Evolutionary conservation across 192 early-diverging fungal species (phyloP).

Genomic region (Powellomyces hirtus): DNA sequence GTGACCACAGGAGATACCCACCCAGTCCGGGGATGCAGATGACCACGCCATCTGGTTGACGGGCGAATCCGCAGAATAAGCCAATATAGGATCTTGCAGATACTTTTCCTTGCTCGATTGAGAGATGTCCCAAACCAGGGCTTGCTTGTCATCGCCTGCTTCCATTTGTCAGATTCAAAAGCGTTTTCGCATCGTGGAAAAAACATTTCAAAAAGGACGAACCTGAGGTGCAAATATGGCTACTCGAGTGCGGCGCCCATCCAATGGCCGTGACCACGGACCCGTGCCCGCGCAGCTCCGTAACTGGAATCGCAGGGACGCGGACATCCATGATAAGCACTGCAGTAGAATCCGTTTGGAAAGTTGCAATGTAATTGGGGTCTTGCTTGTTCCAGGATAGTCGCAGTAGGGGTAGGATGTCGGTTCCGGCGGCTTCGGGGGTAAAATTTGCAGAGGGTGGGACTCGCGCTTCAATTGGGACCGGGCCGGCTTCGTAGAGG

Average conservation of each 20-base stretch:
- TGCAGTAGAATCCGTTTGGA: conserved; percentile 77
- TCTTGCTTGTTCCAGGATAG: conserved; percentile 89
- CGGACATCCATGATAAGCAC: conserved; percentile 91
- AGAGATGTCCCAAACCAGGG: conserved; percentile 88
- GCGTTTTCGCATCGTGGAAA: too few relatives aligned
- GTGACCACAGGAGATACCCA: conserved; percentile 81
- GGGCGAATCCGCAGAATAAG: conserved; percentile 71
- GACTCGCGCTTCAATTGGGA: conserved; percentile 5
- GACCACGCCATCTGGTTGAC: conserved; percentile 88
- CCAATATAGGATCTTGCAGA: conserved; percentile 63
- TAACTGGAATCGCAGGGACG: conserved; percentile 80
- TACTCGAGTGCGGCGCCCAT: conserved; percentile 82
- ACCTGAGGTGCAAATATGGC: conserved; percentile 86
- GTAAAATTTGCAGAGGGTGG: conserved; percentile 28
- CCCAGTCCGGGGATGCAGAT: conserved; percentile 74
- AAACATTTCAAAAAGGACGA: conserved; percentile 11
- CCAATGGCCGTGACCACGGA: conserved; percentile 76
- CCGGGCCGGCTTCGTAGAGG: conserved; percentile 83
- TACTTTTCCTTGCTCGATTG: conserved; percentile 28
- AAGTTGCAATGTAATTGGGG: conserved; percentile 87
- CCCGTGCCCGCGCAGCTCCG: conserved; percentile 77
- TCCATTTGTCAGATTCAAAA: neutral
- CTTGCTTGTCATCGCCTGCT: conserved; percentile 88
- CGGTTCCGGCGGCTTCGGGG: conserved; percentile 8
- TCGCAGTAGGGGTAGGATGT: conserved; percentile 68